Evolutionary conservation across 305 asterid genomes (phyloP).

Genomic region (Fraxinus dipetala): DNA sequence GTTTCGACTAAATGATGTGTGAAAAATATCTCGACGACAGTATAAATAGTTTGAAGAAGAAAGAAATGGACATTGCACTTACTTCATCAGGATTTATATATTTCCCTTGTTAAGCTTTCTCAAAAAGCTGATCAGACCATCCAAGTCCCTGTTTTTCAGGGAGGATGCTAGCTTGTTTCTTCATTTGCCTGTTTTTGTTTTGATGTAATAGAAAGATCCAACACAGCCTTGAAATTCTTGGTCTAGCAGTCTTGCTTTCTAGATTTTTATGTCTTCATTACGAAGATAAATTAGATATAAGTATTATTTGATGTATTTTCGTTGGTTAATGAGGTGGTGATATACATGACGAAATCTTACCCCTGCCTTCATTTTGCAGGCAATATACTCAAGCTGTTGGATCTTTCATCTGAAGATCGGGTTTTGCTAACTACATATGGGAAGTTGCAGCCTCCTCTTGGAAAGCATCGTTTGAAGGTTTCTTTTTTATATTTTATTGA

Average conservation of each 20-base stretch:
- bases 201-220: neutral
- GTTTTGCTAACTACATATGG: slow-evolving; percentile 47
- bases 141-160: neutral
- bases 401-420: slow-evolving; percentile 52
- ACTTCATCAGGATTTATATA: neutral
- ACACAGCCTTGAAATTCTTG: neutral
- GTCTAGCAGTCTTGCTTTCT: slow-evolving; percentile 2
- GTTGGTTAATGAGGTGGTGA: slow-evolving; percentile 10
- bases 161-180: neutral
- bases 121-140: neutral
- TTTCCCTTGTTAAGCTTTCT: neutral
- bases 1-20: neutral
- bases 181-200: neutral
- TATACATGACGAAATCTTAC: slow-evolving; percentile 5
- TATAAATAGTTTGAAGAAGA: neutral
- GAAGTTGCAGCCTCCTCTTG: slow-evolving; percentile 67
- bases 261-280: neutral
- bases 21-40: neutral
- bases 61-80: neutral
- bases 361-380: slow-evolving; percentile 38
- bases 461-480: slow-evolving; percentile 77
- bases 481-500: slow-evolving; percentile 5
- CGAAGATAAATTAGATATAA: slow-evolving; percentile 1
- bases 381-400: slow-evolving; percentile 69
- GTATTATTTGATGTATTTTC: neutral